Evolutionary conservation across 106 monocot genomes (phyloP), one percentile per base, ranked within the genome.

Genomic region (Phalaenopsis aphrodite): DNA sequence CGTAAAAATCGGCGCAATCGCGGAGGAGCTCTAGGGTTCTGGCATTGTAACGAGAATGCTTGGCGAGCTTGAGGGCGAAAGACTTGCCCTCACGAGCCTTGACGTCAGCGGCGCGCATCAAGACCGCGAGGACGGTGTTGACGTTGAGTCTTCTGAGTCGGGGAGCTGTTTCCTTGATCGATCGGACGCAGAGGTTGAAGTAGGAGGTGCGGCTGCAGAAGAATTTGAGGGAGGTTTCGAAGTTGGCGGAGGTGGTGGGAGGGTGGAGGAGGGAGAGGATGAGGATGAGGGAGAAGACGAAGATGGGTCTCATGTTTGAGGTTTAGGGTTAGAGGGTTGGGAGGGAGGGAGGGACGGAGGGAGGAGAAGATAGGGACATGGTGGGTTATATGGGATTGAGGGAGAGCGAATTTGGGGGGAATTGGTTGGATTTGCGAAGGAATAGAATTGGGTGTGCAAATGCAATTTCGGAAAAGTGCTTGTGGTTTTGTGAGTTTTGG

Each of bases 131-230:
- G 43, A 74, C 43, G 42, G 43, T 45, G 43, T 5, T 6, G 7
- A 14, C 5, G 43, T 74, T 45, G 74, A 45, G 19, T 12, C 5
- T 23, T 6, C 18, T 45, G 74, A 74, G 4, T 0, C 8, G 18
- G 43, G 43, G 74, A 12, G 43, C 41, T 2, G 17, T n/a, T 18
- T 74, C 74, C 10, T 18, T 43, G n/a, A 74, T 74, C 43, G 74
- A 16, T 42, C 15, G 19, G 19, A 45, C 43, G 74, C 74, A 74
- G 74, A 74, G 42, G 45, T 18, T 43, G 43, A 8, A 19, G 42
- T 18, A 74, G 74, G 2, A 19, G 43, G 74, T 74, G 43, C n/a
- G 74, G 74, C 43, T 21, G 43, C 74, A 74, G 74, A 74, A 45
- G 19, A 36, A 74, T 43, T 8, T 43, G 74, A 74, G 42, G 5